A percentile compares a stretch with the other conserved stretches of the same genome.
These are phyloP conservation scores for Knufia fluminis DNA, from an alignment of 2,329 filamentous ascomycete species.

Conservation along the genomic window DNA sequence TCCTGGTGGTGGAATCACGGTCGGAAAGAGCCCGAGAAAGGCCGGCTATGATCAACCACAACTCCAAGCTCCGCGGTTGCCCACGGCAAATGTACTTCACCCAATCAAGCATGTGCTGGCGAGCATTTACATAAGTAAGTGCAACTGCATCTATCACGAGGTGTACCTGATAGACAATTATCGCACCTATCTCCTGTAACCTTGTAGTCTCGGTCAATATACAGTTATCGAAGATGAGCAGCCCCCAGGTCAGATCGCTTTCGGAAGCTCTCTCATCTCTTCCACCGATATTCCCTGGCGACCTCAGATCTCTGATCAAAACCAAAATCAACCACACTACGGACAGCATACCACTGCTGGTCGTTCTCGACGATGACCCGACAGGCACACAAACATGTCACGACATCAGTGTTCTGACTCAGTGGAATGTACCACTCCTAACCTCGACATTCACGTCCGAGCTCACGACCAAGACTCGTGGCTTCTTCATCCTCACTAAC, in stretches of 20 bases:
- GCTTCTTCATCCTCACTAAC: slow-evolving; percentile 55
- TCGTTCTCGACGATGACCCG: slow-evolving; percentile 45
- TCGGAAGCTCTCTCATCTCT: background rate
- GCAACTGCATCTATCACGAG: too few species aligned
- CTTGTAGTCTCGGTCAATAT: background rate
- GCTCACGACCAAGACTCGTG: slow-evolving; percentile 25
- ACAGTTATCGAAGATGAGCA: too few species aligned
- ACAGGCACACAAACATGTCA: slow-evolving; percentile 56
- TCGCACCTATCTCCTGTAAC: background rate
- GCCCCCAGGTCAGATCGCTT: background rate
- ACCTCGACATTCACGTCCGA: slow-evolving; percentile 21
- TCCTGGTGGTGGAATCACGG: background rate
- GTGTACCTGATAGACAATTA: background rate
- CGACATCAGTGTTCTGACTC: slow-evolving; percentile 46
- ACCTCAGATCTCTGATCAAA: slow-evolving; percentile 4
- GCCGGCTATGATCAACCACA: background rate
- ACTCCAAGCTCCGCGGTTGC: background rate
- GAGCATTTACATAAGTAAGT: too few species aligned
- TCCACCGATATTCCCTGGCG: background rate
- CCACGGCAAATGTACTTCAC: background rate
- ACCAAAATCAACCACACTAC: slow-evolving; percentile 6
- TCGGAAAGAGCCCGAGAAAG: background rate
- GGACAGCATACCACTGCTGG: slow-evolving; percentile 19
- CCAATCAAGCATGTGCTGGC: background rate
- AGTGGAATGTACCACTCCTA: slow-evolving; percentile 45